These are phyloP conservation scores for Ustilago bromivora DNA, from an alignment of 1,284 basidiomycete species.

Conservation along the genomic window DNA sequence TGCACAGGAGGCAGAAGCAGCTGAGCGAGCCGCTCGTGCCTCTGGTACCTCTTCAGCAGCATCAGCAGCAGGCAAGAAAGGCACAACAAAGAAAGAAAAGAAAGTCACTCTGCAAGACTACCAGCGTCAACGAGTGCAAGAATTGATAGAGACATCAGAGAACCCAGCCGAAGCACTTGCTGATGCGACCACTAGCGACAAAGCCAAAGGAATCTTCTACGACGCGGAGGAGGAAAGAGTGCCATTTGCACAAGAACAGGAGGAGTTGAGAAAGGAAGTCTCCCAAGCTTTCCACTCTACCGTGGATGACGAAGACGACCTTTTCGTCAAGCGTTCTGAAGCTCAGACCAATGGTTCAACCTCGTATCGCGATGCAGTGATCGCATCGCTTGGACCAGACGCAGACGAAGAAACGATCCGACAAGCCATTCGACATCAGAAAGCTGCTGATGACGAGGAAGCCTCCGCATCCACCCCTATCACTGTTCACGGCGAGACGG, in stretches of 20 bases:
- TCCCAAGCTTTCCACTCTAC: conserved; percentile 80
- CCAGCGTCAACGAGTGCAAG: conserved; percentile 63
- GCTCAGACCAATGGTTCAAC: conserved; percentile 80
- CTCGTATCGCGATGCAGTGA: conserved; percentile 83
- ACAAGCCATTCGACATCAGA: conserved; percentile 48
- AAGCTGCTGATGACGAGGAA: conserved; percentile 28
- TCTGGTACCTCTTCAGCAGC: conserved; percentile 16
- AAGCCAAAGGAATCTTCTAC: conserved; percentile 34
- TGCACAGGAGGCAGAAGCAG: conserved; percentile 51
- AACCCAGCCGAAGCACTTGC: conserved; percentile 66
- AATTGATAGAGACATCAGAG: conserved; percentile 59
- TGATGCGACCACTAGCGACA: conserved; percentile 58
- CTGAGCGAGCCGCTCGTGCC: conserved; percentile 26
- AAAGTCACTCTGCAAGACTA: conserved; percentile 67
- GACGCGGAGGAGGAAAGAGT: conserved; percentile 74
- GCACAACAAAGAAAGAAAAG: conserved; percentile 50
- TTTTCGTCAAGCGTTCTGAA: conserved; percentile 79
- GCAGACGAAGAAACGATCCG: conserved; percentile 73
- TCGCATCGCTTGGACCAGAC: conserved; percentile 81
- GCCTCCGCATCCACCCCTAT: conserved; percentile 33
- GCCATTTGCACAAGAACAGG: conserved; percentile 85
- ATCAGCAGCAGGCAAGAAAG: conserved; percentile 13
- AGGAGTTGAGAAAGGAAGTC: conserved; percentile 81
- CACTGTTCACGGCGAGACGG: conserved; percentile 52
- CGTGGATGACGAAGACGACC: conserved; percentile 71